Evolutionary conservation across 352 stramenopile species (phyloP), one percentile per base, ranked within the genome.

Genomic region (Phytophthora pini): DNA sequence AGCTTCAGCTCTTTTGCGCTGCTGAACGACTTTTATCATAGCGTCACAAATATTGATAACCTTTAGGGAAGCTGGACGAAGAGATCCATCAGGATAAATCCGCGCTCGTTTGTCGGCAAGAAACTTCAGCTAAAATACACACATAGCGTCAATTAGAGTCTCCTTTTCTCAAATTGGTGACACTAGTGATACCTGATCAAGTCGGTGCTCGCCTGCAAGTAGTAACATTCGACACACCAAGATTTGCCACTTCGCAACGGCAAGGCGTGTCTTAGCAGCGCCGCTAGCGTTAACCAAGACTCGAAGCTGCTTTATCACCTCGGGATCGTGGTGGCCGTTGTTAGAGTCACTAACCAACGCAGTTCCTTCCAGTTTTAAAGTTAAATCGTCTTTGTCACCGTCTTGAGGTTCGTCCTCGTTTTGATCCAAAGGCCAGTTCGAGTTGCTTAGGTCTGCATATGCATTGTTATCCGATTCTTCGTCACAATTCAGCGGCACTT

Each of bases 231-330:
- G 65, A 36, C 29, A 75, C n/a, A 89, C 38, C 39, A 91, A 61
- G 17, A 86, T 63, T 27, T 71, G 45, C 82, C 82, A 91, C 9
- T 80, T 81, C 15, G 53, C 58, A 5, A 77, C 6, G 0, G 65
- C 61, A 2, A 87, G 32, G 0, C 15, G 13, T 22, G 76, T 36
- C 22, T 77, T 77, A 4, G 71, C 58, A 20, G 12, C 59, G 5
- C 54, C n/a, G n/a, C 66, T 79, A 26, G 78, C 45, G 15, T 78
- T 75, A 15, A 88, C 68, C 20, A 91, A 56, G 8, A 60, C 52
- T n/a, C 72, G 72, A 7, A 91, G 61, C 26, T 88, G 77, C 0
- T 49, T 43, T 43, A 91, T 80, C n/a, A 86, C 68, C 22, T 83
- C 57, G 0, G 80, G 78, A 15, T 89, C 78, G 6, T 60, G 65